A percentile compares a stretch with the other conserved stretches of the same genome.
phyloP scores from a whole-genome alignment of 169 alveolate genomes.

The Babesia ovis region DNA sequence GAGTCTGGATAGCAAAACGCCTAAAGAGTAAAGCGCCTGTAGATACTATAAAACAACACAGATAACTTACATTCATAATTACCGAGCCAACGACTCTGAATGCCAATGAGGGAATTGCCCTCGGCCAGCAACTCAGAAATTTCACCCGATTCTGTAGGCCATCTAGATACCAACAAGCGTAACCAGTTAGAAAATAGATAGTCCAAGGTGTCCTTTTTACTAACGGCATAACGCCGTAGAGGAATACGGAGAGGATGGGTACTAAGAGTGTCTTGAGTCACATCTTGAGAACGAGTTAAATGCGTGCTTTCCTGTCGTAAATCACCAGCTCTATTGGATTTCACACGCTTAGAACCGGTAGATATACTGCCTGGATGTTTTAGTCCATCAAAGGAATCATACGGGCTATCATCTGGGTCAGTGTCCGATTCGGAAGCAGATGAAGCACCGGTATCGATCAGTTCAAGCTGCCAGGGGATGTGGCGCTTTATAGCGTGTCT shows the following conservation, averaged over 20 bases:
- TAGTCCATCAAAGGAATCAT: background rate
- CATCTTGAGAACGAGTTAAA: background rate
- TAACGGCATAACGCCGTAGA: conserved; percentile 29
- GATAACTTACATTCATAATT: conserved; percentile 46
- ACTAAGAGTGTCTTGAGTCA: background rate
- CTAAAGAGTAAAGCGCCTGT: conserved; percentile 40
- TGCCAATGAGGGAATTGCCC: conserved; percentile 28
- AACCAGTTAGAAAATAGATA: conserved; percentile 12
- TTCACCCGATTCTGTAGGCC: background rate
- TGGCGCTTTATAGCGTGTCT: conserved; percentile 1
- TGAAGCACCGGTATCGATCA: conserved; percentile 31
- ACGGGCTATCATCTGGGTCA: background rate
- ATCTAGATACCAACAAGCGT: background rate
- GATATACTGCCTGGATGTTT: background rate
- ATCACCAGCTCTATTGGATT: background rate
- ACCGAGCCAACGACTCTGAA: conserved; percentile 16
- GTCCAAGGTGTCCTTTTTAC: conserved; percentile 11
- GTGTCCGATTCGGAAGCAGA: conserved; percentile 16
- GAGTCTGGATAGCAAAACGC: conserved; percentile 1
- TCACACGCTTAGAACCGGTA: background rate
- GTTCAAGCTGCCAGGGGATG: conserved; percentile 40
- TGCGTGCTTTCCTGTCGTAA: background rate
- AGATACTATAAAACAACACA: background rate
- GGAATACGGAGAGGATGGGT: conserved; percentile 14
- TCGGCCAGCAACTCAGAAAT: conserved; percentile 7